Evolutionary conservation across 305 asterid genomes (phyloP), one percentile per base, ranked within the genome.

Genomic region (Fraxinus baroniana): DNA sequence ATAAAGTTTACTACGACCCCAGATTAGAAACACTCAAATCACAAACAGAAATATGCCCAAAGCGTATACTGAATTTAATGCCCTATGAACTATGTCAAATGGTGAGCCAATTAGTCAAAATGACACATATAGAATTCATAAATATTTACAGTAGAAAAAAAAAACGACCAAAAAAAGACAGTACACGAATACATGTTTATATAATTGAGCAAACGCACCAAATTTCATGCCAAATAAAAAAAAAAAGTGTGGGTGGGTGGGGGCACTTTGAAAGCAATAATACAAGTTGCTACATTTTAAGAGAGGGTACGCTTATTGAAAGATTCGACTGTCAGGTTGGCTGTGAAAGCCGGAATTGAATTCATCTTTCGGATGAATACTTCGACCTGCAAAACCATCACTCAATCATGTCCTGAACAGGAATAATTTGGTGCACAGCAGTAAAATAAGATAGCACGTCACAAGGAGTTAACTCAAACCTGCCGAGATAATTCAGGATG

Each of bases 251-350:
- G n/a, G n/a, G n/a, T n/a, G n/a, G n/a, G n/a, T n/a, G n/a, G n/a
- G n/a, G n/a, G n/a, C n/a, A n/a, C 24, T 62, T 20, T 26, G 32
- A 62, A n/a, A 55, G 9, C 66, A 55, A 55, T 55, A 64, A 22
- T 64, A 26, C 0, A 24, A 37, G 24, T 70, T 36, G 81, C 60
- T 72, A 79, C 77, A 79, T 79, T 82, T 93, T 91, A 94, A 49
- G 97, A 94, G 80, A 95, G 87, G 46, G 98, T 95, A 77, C 97
- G 93, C 90, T 89, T 95, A 78, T 95, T 95, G 90, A 93, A 94
- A 78, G 98, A 94, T 83, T 94, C 97, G 44, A 95, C 90, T 1
- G 99, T 94, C 89, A 95, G 87, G 83, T 94, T 95, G 24, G 97
- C 97, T 0, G 97, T 93, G 89, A 95, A 95, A 76, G 97, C 98